phyloP scores from a whole-genome alignment of 2,329 filamentous ascomycete species.

The Plenodomus tracheiphilus region DNA sequence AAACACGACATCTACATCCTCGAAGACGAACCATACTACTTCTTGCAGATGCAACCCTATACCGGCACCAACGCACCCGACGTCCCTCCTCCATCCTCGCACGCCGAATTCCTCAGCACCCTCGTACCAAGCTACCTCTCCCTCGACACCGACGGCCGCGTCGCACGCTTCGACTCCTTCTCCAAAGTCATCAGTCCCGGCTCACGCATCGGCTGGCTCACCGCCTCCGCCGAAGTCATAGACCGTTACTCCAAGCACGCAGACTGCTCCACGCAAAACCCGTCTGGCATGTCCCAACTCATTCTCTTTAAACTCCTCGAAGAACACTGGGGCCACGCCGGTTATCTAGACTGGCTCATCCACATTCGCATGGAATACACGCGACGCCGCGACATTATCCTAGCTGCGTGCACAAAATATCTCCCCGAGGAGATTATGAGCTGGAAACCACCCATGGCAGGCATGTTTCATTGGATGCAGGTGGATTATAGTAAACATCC shows the following conservation, averaged over 20 bases:
- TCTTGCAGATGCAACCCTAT: constrained; percentile 84
- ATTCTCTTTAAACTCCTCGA: constrained; percentile 88
- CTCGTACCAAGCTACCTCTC: constrained; percentile 77
- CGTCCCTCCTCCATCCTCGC: constrained; percentile 60
- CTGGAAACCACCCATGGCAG: constrained; percentile 80
- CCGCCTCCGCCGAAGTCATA: constrained; percentile 80
- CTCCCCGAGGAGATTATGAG: constrained; percentile 73
- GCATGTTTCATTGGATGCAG: constrained; percentile 92
- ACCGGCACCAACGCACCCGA: constrained; percentile 56
- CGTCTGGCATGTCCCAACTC: constrained; percentile 81
- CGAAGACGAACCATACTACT: constrained; percentile 95
- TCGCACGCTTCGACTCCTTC: constrained; percentile 89
- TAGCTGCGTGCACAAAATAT: constrained; percentile 77
- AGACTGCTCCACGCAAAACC: constrained; percentile 83
- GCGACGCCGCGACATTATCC: constrained; percentile 71
- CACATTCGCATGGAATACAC: constrained; percentile 82
- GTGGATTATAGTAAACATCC: constrained; percentile 71
- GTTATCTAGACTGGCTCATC: constrained; percentile 88
- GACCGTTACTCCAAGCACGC: constrained; percentile 81
- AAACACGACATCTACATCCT: constrained; percentile 86
- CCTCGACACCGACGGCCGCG: constrained; percentile 83
- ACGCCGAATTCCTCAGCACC: constrained; percentile 72
- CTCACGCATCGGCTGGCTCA: constrained; percentile 84
- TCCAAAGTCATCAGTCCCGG: constrained; percentile 89
- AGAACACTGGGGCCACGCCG: constrained; percentile 89